Evolutionary conservation across 1,284 basidiomycete genomes (phyloP).

Genomic region (Limonomyces culmigenus): DNA sequence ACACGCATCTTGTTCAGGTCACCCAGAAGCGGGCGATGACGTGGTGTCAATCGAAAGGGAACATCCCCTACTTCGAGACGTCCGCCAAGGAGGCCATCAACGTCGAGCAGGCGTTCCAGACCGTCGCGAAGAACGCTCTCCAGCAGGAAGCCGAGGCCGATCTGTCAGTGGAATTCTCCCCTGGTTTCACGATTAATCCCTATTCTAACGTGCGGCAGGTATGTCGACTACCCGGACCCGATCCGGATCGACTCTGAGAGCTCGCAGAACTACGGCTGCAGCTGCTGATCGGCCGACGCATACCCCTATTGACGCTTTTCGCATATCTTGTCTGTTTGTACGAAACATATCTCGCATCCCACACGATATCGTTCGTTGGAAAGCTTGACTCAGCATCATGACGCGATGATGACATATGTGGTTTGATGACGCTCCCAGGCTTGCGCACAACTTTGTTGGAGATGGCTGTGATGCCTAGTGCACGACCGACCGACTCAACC

Average conservation of each 20-base stretch:
- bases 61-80: conserved; percentile 99
- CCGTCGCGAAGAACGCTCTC: conserved; percentile 95
- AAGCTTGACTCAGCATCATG: too few relatives aligned
- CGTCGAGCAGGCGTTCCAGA: conserved; percentile 99
- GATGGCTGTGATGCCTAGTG: too few relatives aligned
- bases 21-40: conserved; percentile 99
- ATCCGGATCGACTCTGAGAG: conserved; percentile 93
- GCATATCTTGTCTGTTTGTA: too few relatives aligned
- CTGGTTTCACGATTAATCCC: conserved; percentile 2
- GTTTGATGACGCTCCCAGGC: too few relatives aligned
- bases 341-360: too few relatives aligned
- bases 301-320: too few relatives aligned
- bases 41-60: conserved; percentile 99
- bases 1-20: conserved; percentile 34
- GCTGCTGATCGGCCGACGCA: too few relatives aligned
- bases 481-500: too few relatives aligned
- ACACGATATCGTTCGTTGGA: too few relatives aligned
- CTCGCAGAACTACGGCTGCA: conserved; percentile 86
- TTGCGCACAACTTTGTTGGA: too few relatives aligned
- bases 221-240: conserved; percentile 97
- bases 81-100: conserved; percentile 99
- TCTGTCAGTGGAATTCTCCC: conserved; percentile 37
- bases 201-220: too few relatives aligned
- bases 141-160: conserved; percentile 96
- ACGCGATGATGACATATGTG: too few relatives aligned